A percentile compares a stretch with the other conserved stretches of the same genome.
These are phyloP conservation scores for Colletotrichum trifolii DNA, from an alignment of 2,329 filamentous ascomycete genomes.

Conservation along the genomic window DNA sequence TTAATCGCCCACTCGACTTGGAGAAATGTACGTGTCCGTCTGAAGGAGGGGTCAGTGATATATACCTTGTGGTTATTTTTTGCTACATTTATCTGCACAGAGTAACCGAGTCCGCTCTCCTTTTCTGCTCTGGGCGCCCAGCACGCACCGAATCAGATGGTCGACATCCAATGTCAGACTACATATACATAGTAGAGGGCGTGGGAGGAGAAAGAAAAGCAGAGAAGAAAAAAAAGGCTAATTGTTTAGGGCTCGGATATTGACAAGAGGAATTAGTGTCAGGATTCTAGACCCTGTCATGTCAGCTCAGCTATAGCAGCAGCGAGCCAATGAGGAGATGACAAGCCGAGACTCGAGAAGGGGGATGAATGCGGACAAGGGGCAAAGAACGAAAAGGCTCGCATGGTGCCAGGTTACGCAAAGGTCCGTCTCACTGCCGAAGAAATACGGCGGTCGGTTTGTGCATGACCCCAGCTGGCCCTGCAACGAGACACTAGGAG, in stretches of 20 bases:
- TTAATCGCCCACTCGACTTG: too few relatives aligned
- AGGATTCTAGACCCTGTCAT: slow-evolving; percentile 24
- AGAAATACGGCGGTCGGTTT: neutral
- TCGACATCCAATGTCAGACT: too few relatives aligned
- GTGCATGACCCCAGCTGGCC: too few relatives aligned
- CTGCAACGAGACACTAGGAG: too few relatives aligned
- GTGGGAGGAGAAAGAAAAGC: slow-evolving; percentile 1
- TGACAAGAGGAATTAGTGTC: slow-evolving; percentile 28
- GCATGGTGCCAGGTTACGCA: slow-evolving; percentile 1
- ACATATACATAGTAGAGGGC: neutral
- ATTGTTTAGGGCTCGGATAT: slow-evolving; percentile 33
- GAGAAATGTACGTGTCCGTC: too few relatives aligned
- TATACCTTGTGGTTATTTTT: too few relatives aligned
- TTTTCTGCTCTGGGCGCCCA: too few relatives aligned
- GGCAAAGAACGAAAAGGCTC: slow-evolving; percentile 18
- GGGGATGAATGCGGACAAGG: slow-evolving; percentile 16
- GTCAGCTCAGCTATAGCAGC: slow-evolving; percentile 7
- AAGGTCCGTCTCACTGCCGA: slow-evolving; percentile 18
- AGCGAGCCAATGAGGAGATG: slow-evolving; percentile 14
- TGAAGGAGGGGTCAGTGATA: too few relatives aligned
- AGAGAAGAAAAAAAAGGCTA: slow-evolving; percentile 3
- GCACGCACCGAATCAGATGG: too few relatives aligned
- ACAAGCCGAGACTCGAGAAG: slow-evolving; percentile 9
- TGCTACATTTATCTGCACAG: too few relatives aligned
- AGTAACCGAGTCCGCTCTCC: too few relatives aligned